phyloP scores from a whole-genome alignment of 352 stramenopile genomes.

The Nothophytophthora sp. region DNA sequence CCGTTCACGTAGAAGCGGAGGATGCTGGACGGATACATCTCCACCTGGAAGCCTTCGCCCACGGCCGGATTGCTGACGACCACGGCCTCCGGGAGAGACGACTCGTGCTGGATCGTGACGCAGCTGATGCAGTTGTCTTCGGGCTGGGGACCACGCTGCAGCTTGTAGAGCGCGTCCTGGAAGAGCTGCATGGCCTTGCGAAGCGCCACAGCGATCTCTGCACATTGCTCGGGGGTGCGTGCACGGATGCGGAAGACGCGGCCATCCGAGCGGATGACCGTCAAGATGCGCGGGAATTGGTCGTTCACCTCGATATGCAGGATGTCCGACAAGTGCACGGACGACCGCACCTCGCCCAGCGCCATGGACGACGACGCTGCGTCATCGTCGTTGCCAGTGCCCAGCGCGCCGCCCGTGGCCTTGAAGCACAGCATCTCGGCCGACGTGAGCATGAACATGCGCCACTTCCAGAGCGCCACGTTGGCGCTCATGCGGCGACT shows the following conservation, averaged over 20 bases:
- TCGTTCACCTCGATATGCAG: constrained; percentile 78
- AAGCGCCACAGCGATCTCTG: constrained; percentile 50
- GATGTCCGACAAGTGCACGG: constrained; percentile 78
- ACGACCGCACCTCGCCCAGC: constrained; percentile 66
- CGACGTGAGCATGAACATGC: constrained; percentile 75
- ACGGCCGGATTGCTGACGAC: constrained; percentile 50
- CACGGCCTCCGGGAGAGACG: constrained; percentile 58
- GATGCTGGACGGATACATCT: constrained; percentile 75
- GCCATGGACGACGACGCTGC: constrained; percentile 34
- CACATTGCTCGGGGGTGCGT: constrained; percentile 64
- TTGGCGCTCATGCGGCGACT: constrained; percentile 73
- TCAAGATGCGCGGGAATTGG: constrained; percentile 68
- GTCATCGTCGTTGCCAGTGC: constrained; percentile 24
- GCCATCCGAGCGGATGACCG: constrained; percentile 71
- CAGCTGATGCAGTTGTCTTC: constrained; percentile 74
- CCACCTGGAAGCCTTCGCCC: constrained; percentile 50
- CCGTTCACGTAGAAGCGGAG: constrained; percentile 72
- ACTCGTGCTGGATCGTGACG: constrained; percentile 77
- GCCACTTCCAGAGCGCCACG: constrained; percentile 79
- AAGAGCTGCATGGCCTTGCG: constrained; percentile 67
- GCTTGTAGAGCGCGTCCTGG: constrained; percentile 68
- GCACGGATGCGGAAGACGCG: constrained; percentile 73
- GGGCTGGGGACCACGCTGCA: constrained; percentile 62
- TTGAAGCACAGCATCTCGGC: constrained; percentile 84
- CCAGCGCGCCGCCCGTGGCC: constrained; percentile 23